Evolutionary conservation across 495 filamentous ascomycete species (phyloP).

Genomic region (Monascus purpureus): DNA sequence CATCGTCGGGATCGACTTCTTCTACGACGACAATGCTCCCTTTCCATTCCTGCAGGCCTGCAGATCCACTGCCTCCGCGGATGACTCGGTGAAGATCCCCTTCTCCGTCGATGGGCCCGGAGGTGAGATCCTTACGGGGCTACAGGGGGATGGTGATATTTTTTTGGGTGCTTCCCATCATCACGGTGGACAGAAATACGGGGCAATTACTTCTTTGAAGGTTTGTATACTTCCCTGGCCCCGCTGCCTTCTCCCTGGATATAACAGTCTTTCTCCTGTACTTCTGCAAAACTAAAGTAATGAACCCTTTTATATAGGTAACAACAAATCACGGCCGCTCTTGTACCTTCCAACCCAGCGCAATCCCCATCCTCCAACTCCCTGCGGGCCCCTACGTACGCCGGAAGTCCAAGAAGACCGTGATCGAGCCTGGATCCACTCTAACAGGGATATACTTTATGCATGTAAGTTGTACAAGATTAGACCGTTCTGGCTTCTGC

Average conservation of each 20-base stretch:
- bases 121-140: constrained; percentile 15
- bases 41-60: constrained; percentile 1
- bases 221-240: background rate
- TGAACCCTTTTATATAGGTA: constrained; percentile 3
- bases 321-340: constrained; percentile 1
- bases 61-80: background rate
- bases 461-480: constrained; percentile 4
- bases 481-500: too few species aligned
- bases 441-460: constrained; percentile 5
- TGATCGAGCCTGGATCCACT: constrained; percentile 1
- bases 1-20: constrained; percentile 5
- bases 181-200: constrained; percentile 31
- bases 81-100: constrained; percentile 2
- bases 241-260: background rate
- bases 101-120: constrained; percentile 18
- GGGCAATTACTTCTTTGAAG: constrained; percentile 7
- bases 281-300: too few species aligned
- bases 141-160: background rate
- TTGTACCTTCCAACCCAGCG: constrained; percentile 2
- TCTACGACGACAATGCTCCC: constrained; percentile 1
- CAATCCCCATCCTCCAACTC: constrained; percentile 1
- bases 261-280: too few species aligned
- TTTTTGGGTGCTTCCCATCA: constrained; percentile 18
- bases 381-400: constrained; percentile 1
- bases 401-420: background rate